These are phyloP conservation scores for Ceratocystiopsis minuta DNA, from an alignment of 2,329 filamentous ascomycete genomes.

Conservation along the genomic window DNA sequence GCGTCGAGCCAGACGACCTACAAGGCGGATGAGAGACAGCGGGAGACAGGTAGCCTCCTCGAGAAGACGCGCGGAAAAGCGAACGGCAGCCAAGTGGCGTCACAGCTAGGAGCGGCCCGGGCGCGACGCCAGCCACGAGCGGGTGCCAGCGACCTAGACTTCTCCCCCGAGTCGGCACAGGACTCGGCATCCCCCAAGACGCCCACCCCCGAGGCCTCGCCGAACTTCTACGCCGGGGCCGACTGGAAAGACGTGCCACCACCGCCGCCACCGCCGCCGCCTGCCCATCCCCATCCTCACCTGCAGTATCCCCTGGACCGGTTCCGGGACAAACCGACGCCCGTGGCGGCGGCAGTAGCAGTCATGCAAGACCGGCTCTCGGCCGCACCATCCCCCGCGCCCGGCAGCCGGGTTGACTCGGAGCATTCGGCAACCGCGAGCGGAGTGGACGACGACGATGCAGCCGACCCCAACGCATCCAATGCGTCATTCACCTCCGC, in stretches of 20 bases:
- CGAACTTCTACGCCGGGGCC: slow-evolving; percentile 4
- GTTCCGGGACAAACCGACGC: not conserved
- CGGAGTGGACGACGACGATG: not conserved
- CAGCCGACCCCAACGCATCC: not conserved
- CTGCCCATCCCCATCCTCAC: slow-evolving; percentile 23
- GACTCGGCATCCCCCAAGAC: slow-evolving; percentile 44
- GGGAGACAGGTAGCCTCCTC: too few species aligned
- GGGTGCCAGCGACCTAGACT: slow-evolving; percentile 25
- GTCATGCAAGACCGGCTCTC: slow-evolving; percentile 18
- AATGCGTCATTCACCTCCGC: not conserved
- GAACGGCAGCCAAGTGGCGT: too few species aligned
- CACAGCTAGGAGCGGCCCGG: too few species aligned
- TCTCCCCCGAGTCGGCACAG: slow-evolving; percentile 31
- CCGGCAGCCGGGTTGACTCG: not conserved
- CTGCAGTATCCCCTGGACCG: not conserved
- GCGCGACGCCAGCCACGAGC: slow-evolving; percentile 9
- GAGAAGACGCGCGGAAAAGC: too few species aligned
- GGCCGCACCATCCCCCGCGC: slow-evolving; percentile 1
- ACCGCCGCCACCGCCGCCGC: slow-evolving; percentile 27
- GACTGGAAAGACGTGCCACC: slow-evolving; percentile 25
- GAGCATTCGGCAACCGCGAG: slow-evolving; percentile 1
- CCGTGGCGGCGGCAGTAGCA: not conserved
- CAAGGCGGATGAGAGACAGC: not conserved
- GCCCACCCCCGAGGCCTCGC: slow-evolving; percentile 24
- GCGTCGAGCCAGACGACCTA: slow-evolving; percentile 41